A percentile compares a stretch with the other conserved stretches of the same genome.
These are phyloP conservation scores for Suhomyces bribrorum DNA, from an alignment of 1,139 yeast species.

Conservation along the genomic window DNA sequence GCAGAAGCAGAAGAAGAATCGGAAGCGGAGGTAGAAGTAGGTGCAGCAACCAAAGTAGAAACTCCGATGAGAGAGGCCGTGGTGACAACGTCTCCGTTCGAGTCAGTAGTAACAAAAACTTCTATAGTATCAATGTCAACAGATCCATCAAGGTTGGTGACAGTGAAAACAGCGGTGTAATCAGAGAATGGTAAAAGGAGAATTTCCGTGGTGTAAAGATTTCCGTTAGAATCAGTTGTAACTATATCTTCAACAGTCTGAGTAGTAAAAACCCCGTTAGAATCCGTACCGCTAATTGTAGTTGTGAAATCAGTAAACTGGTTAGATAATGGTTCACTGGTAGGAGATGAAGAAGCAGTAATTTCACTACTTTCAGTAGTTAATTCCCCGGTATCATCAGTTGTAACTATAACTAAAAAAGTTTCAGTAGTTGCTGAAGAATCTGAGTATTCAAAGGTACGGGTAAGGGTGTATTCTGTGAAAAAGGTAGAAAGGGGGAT, in stretches of 20 bases:
- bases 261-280: conserved; percentile 16
- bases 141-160: not conserved
- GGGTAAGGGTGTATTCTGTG: no score
- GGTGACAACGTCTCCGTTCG: conserved; percentile 2
- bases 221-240: not conserved
- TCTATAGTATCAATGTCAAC: not conserved
- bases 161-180: not conserved
- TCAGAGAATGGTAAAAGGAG: not conserved
- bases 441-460: no score
- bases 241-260: not conserved
- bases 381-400: no score
- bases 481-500: no score
- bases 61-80: conserved; percentile 3
- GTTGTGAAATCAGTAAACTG: no score
- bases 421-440: no score
- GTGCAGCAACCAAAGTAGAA: conserved; percentile 8
- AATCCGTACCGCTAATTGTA: conserved; percentile 15
- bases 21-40: conserved; percentile 13
- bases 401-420: no score
- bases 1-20: no score
- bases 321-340: no score
- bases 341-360: no score
- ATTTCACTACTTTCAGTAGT: no score
- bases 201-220: not conserved
- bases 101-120: conserved; percentile 5